phyloP scores from a whole-genome alignment of 2,329 filamentous ascomycete genomes.

The Colletotrichum brevisporum region DNA sequence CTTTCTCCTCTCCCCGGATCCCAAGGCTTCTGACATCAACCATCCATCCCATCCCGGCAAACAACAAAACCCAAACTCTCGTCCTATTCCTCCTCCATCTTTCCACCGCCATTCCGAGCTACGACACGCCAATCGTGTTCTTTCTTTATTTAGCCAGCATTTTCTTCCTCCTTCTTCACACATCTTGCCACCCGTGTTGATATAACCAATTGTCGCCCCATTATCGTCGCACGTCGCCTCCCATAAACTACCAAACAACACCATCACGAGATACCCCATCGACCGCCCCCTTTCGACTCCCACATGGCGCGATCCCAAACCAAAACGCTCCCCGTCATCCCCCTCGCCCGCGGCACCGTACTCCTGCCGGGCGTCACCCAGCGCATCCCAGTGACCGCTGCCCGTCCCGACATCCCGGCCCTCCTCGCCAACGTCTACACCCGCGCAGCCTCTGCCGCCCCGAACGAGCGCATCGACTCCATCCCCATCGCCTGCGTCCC shows the following conservation, averaged over 20 bases:
- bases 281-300: not conserved
- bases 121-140: not conserved
- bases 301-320: constrained; percentile 48
- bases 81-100: not conserved
- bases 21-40: constrained; percentile 34
- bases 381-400: constrained; percentile 83
- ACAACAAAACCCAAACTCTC: constrained; percentile 10
- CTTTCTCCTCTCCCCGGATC: constrained; percentile 12
- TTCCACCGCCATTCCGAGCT: constrained; percentile 12
- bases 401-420: constrained; percentile 89
- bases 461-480: constrained; percentile 72
- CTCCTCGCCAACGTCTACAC: constrained; percentile 89
- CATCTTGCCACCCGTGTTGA: not conserved
- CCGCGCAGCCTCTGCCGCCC: constrained; percentile 77
- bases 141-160: not conserved
- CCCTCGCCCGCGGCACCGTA: constrained; percentile 83
- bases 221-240: constrained; percentile 23
- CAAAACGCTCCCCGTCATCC: constrained; percentile 80
- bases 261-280: constrained; percentile 9
- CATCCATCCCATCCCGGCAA: constrained; percentile 3
- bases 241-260: constrained; percentile 3
- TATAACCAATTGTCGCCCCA: not conserved
- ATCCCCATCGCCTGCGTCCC: constrained; percentile 92
- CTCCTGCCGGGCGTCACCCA: constrained; percentile 89
- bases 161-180: constrained; percentile 17